A percentile compares a stretch with the other conserved stretches of the same genome.
phyloP scores from a whole-genome alignment of 2,329 filamentous ascomycete species.

The Pseudovirgaria hyperparasitica region DNA sequence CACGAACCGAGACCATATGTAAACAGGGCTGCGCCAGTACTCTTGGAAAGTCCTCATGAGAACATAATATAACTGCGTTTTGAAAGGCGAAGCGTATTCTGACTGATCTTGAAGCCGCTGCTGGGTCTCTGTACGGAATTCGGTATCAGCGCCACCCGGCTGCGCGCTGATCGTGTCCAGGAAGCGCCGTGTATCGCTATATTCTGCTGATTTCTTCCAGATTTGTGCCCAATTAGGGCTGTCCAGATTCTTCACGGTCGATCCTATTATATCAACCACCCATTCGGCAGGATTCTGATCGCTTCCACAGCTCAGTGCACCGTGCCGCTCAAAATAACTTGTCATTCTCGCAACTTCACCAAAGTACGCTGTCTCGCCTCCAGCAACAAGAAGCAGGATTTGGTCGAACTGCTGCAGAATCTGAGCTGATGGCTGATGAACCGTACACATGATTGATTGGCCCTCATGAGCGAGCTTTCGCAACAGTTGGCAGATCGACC shows the following conservation, averaged over 20 bases:
- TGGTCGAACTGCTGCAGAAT: conserved; percentile 45
- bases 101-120: neutral
- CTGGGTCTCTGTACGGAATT: neutral
- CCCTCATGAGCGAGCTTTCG: conserved; percentile 48
- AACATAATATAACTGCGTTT: neutral
- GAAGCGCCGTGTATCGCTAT: neutral
- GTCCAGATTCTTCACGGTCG: neutral
- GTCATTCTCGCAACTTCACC: conserved; percentile 32
- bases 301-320: neutral
- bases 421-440: conserved; percentile 45
- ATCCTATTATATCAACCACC: neutral
- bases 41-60: neutral
- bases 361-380: conserved; percentile 63
- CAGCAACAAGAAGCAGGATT: conserved; percentile 49
- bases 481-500: conserved; percentile 44
- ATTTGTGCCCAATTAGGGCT: neutral
- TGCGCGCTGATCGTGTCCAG: neutral
- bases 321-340: neutral
- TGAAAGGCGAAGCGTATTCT: neutral
- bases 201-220: conserved; percentile 1
- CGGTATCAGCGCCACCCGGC: neutral
- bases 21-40: neutral
- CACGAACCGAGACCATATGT: neutral
- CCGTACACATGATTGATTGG: conserved; percentile 47
- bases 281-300: conserved; percentile 2